A percentile compares a stretch with the other conserved stretches of the same genome.
phyloP scores from a whole-genome alignment of 179 eudicot genomes.

The Gypsophila paniculata region DNA sequence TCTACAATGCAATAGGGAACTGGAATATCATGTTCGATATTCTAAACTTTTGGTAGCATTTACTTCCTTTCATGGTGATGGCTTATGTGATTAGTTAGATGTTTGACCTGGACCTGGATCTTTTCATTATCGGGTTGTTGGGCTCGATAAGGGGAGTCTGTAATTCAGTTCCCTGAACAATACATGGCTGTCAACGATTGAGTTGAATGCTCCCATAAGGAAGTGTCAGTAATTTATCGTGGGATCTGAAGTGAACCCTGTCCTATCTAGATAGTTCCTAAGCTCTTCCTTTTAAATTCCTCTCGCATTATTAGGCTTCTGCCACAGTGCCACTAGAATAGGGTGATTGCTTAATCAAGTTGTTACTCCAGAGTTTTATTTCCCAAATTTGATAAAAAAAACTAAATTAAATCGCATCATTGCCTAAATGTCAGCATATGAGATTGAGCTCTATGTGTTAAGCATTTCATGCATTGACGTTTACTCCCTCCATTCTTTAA shows the following conservation, averaged over 20 bases:
- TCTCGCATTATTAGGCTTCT: no score
- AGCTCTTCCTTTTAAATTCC: no score
- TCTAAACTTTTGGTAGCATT: background rate
- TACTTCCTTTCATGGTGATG: background rate
- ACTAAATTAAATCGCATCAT: background rate
- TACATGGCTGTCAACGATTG: background rate
- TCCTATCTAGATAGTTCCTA: background rate
- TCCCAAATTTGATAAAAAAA: background rate
- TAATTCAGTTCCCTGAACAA: background rate
- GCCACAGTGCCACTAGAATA: no score
- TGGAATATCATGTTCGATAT: background rate
- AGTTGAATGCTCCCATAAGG: background rate
- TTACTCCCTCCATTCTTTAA: background rate
- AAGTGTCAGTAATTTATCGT: background rate
- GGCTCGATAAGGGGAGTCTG: background rate
- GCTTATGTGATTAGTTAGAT: background rate
- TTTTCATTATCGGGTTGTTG: background rate
- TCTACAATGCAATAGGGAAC: background rate
- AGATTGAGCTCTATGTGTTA: background rate
- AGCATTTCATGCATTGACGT: background rate
- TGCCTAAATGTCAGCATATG: background rate
- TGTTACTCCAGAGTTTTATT: background rate
- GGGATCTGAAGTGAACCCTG: background rate
- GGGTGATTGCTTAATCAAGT: no score
- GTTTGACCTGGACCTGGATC: background rate